phyloP scores from a whole-genome alignment of 768 basidiomycete species.

The Jaapia argillacea region DNA sequence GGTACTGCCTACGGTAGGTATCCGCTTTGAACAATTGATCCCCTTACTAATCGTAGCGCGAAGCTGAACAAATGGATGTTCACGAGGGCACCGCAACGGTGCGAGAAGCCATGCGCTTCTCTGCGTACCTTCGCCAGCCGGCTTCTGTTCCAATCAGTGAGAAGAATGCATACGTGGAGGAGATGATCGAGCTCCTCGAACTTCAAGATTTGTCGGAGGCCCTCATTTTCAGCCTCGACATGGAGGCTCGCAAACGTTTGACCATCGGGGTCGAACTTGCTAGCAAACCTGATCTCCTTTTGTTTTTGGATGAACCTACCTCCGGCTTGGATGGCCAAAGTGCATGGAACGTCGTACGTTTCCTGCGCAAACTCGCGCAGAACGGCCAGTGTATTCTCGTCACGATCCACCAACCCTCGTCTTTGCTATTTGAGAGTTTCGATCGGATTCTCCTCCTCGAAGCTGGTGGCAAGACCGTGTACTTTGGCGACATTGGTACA shows the following conservation, averaged over 20 bases:
- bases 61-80: conserved; percentile 78
- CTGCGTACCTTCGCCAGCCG: conserved; percentile 77
- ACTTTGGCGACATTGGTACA: conserved; percentile 81
- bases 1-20: conserved; percentile 69
- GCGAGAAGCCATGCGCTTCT: conserved; percentile 78
- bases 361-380: conserved; percentile 75
- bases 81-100: conserved; percentile 80
- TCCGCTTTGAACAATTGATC: conserved; percentile 77
- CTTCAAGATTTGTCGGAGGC: conserved; percentile 79
- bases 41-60: conserved; percentile 35
- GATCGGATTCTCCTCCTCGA: conserved; percentile 62
- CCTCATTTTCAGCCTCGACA: conserved; percentile 57
- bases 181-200: conserved; percentile 76
- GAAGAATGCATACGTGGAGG: conserved; percentile 74
- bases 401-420: conserved; percentile 85
- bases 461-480: conserved; percentile 83
- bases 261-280: conserved; percentile 91
- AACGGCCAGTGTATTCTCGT: conserved; percentile 85
- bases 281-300: conserved; percentile 70
- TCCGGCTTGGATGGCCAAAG: conserved; percentile 53
- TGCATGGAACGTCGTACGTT: conserved; percentile 75
- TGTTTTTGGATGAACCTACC: conserved; percentile 54
- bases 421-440: conserved; percentile 81
- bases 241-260: conserved; percentile 72
- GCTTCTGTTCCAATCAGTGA: conserved; percentile 54